phyloP scores from a whole-genome alignment of 371 early-diverging fungal genomes.

The Mucor velutinosus region DNA sequence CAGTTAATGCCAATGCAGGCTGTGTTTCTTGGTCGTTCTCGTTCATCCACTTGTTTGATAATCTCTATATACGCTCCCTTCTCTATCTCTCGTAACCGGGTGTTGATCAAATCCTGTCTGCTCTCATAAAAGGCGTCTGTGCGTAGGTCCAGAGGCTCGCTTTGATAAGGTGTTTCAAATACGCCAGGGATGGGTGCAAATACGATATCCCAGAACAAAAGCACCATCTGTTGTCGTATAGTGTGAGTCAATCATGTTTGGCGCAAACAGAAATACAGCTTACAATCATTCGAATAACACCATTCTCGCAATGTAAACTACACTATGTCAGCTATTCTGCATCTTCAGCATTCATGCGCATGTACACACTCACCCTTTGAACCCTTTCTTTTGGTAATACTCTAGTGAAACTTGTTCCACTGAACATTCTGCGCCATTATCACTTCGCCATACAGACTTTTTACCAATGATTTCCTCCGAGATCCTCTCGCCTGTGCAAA shows the following conservation, averaged over 20 bases:
- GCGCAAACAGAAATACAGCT: not conserved
- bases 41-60: constrained; percentile 49
- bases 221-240: constrained; percentile 37
- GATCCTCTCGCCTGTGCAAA: constrained; percentile 41
- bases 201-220: constrained; percentile 78
- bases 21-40: constrained; percentile 48
- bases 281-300: constrained; percentile 58
- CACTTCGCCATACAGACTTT: constrained; percentile 51
- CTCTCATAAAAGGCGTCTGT: constrained; percentile 71
- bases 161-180: constrained; percentile 78
- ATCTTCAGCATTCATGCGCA: not conserved
- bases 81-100: constrained; percentile 52
- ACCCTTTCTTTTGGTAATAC: constrained; percentile 61
- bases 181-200: constrained; percentile 69
- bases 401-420: constrained; percentile 66
- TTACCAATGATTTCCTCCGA: constrained; percentile 29
- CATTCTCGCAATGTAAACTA: constrained; percentile 69
- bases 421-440: constrained; percentile 56
- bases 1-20: constrained; percentile 68
- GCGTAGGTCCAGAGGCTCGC: constrained; percentile 68
- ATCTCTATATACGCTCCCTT: constrained; percentile 39
- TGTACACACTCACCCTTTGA: constrained; percentile 42
- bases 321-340: not conserved
- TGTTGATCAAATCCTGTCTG: constrained; percentile 51
- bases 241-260: no score